Evolutionary conservation across 2,329 filamentous ascomycete genomes (phyloP).

Genomic region (Metarhizium guizhouense): DNA sequence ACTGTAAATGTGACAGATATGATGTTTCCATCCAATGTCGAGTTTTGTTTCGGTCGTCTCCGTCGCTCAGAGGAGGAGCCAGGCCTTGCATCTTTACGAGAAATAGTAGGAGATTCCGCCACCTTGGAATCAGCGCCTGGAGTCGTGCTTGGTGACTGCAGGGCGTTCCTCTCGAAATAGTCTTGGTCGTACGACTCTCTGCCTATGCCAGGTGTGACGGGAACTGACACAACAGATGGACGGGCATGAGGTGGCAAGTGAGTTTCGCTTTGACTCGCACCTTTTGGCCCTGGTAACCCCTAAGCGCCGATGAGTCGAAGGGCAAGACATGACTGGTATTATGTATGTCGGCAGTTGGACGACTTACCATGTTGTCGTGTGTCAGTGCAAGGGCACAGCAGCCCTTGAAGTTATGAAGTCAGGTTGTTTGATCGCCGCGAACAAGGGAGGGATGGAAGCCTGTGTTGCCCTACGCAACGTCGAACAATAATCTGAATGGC

Average conservation of each 20-base stretch:
- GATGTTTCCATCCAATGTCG: background rate
- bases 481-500: too few relatives aligned
- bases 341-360: too few relatives aligned
- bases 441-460: too few relatives aligned
- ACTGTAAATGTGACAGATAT: slow-evolving; percentile 5
- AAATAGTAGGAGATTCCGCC: too few relatives aligned
- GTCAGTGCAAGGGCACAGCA: too few relatives aligned
- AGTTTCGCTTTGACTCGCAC: background rate
- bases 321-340: background rate
- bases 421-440: too few relatives aligned
- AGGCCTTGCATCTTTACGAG: background rate
- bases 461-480: too few relatives aligned
- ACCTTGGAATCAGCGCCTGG: background rate
- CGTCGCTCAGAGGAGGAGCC: background rate
- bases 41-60: background rate
- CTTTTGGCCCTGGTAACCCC: background rate
- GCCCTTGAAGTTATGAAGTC: too few relatives aligned
- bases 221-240: slow-evolving; percentile 2
- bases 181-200: slow-evolving; percentile 4
- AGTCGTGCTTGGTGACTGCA: background rate
- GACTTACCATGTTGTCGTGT: too few relatives aligned
- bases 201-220: slow-evolving; percentile 6
- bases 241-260: slow-evolving; percentile 5
- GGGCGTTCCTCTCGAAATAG: background rate
- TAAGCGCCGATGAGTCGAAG: background rate